These are phyloP conservation scores for Suillus fuscotomentosus DNA, from an alignment of 768 basidiomycete species.

Conservation along the genomic window DNA sequence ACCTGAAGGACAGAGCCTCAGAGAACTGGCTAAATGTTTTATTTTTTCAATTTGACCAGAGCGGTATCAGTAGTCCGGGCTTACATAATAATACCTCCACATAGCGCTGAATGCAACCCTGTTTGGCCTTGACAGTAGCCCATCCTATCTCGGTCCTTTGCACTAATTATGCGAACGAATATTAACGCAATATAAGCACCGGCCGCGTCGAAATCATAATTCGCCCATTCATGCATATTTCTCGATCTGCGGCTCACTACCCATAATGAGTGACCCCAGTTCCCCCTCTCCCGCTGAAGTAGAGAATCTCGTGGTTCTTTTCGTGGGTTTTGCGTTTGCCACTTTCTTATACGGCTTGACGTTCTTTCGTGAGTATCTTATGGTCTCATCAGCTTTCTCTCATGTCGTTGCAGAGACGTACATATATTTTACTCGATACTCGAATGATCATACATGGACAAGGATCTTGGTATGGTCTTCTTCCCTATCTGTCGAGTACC, in stretches of 20 bases:
- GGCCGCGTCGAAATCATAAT: not conserved
- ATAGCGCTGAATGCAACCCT: not conserved
- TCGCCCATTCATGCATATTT: constrained; percentile 1
- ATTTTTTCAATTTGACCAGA: too few species aligned
- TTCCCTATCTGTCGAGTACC: not conserved
- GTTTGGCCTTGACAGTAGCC: not conserved
- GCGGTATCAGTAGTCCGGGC: too few species aligned
- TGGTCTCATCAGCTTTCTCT: not conserved
- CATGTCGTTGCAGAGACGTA: constrained; percentile 21
- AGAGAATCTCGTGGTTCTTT: constrained; percentile 25
- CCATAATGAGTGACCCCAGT: constrained; percentile 14
- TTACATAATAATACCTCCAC: not conserved
- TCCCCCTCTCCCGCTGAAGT: constrained; percentile 18
- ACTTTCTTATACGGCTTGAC: constrained; percentile 31
- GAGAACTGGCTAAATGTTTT: too few species aligned
- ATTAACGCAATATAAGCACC: constrained; percentile 12
- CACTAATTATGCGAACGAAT: not conserved
- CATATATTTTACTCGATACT: constrained; percentile 28
- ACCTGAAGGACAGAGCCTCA: too few species aligned
- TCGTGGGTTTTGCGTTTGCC: constrained; percentile 26
- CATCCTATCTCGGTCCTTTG: not conserved
- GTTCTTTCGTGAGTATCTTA: constrained; percentile 27
- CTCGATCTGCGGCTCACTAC: not conserved
- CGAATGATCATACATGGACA: constrained; percentile 17
- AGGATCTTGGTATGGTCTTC: constrained; percentile 20